A percentile compares a stretch with the other conserved stretches of the same genome.
Conservation (phyloP, 2,329 filamentous ascomycete genomes). For the Fusarium poae region DNA sequence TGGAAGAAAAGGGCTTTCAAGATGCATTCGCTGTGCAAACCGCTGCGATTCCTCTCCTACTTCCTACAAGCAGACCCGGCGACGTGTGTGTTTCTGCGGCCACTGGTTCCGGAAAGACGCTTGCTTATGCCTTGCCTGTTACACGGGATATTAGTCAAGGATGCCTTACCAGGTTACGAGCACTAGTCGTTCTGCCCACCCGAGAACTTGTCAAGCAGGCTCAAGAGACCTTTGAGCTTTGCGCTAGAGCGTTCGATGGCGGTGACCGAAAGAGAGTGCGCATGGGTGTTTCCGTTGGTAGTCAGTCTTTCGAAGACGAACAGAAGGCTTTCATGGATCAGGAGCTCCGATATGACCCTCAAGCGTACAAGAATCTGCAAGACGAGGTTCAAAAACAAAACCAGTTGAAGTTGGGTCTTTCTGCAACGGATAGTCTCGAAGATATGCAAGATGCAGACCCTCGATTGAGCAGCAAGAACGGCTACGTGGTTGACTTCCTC, state of each 20-base stretch:
- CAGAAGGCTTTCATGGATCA: conserved; percentile 63
- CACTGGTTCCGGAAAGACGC: conserved; percentile 94
- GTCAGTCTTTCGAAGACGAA: conserved; percentile 77
- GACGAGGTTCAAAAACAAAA: conserved; percentile 37
- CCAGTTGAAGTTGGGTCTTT: conserved; percentile 15
- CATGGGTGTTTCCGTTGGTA: conserved; percentile 86
- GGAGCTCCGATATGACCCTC: conserved; percentile 73
- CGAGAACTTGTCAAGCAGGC: conserved; percentile 91
- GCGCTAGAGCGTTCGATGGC: conserved; percentile 71
- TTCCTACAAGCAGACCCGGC: conserved; percentile 74
- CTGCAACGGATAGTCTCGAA: conserved; percentile 32
- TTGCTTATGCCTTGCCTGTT: conserved; percentile 91
- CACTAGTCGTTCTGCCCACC: conserved; percentile 89
- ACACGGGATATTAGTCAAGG: conserved; percentile 79
- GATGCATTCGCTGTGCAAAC: conserved; percentile 62
- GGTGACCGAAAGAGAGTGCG: conserved; percentile 75
- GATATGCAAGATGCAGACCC: conserved; percentile 46
- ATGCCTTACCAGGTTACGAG: conserved; percentile 76
- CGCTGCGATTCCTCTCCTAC: conserved; percentile 78
- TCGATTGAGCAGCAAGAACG: conserved; percentile 54
- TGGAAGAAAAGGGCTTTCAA: conserved; percentile 70
- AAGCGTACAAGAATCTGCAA: conserved; percentile 57
- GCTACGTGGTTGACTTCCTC: conserved; percentile 71
- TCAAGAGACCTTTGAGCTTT: conserved; percentile 80
- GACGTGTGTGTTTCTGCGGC: conserved; percentile 93